Conservation (phyloP, 129 eudicot genomes). For the Flaveria brownii region DNA sequence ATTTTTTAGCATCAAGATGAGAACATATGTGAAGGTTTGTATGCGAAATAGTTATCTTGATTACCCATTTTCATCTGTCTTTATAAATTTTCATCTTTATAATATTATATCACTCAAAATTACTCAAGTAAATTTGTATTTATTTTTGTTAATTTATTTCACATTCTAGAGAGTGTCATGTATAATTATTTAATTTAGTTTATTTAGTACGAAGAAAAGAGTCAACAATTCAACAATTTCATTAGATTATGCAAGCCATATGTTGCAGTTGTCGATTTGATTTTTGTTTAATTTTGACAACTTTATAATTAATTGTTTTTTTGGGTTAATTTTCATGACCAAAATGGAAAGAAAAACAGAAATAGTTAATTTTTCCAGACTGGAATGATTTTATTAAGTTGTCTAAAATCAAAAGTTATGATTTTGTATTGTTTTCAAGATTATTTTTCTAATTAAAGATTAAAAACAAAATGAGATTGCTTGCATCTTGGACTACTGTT, state of each 20-base stretch:
- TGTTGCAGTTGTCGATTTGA: slow-evolving; percentile 15
- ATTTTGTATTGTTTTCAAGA: background rate
- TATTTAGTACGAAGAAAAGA: background rate
- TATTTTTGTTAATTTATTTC: slow-evolving; percentile 9
- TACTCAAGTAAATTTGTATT: background rate
- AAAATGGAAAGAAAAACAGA: background rate
- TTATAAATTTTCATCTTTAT: too few relatives aligned
- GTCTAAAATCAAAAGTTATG: background rate
- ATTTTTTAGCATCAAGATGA: background rate
- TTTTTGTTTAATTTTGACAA: background rate
- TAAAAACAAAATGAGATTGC: slow-evolving; percentile 24
- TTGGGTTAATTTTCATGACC: too few relatives aligned
- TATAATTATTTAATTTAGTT: background rate
- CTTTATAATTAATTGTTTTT: slow-evolving; percentile 9
- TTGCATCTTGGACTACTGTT: slow-evolving; percentile 42
- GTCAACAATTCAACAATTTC: slow-evolving; percentile 16
- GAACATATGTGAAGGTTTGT: slow-evolving; percentile 1
- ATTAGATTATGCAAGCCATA: background rate
- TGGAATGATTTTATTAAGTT: slow-evolving; percentile 9
- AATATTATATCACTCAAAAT: background rate
- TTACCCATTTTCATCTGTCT: background rate
- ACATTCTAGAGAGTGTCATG: background rate
- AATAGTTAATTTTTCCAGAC: background rate
- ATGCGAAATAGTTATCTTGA: background rate
- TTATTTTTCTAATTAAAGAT: slow-evolving; percentile 5